These are phyloP conservation scores for Diaporthe caulivora DNA, from an alignment of 2,329 filamentous ascomycete species.

Conservation along the genomic window DNA sequence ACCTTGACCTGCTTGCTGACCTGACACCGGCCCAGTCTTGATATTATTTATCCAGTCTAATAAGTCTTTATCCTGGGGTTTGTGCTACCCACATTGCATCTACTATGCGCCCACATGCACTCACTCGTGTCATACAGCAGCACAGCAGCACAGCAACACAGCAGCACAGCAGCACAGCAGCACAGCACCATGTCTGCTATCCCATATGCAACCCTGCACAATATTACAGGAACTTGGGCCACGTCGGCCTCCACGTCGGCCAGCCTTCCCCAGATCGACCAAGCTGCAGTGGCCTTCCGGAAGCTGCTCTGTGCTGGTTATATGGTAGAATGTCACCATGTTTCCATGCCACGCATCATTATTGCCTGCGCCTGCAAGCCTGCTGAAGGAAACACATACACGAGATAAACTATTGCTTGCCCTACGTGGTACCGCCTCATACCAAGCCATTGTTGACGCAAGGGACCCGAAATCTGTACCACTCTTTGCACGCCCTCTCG, in stretches of 20 bases:
- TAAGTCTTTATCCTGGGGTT: neutral
- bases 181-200: too few species aligned
- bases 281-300: neutral
- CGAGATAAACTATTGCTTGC: neutral
- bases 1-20: neutral
- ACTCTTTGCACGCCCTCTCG: neutral
- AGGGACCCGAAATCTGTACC: constrained; percentile 29
- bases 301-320: constrained; percentile 1
- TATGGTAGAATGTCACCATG: neutral
- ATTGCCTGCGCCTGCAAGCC: neutral
- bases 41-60: neutral
- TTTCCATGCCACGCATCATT: neutral
- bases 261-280: constrained; percentile 27
- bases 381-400: neutral
- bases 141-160: neutral
- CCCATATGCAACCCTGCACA: constrained; percentile 19
- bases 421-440: neutral
- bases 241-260: constrained; percentile 10
- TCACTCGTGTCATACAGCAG: neutral
- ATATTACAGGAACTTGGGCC: constrained; percentile 23
- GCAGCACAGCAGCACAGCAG: too few species aligned
- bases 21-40: neutral
- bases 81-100: constrained; percentile 22
- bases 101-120: constrained; percentile 1
- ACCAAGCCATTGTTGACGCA: constrained; percentile 25